phyloP scores from a whole-genome alignment of 306 rosid genomes.

The Aeschynomene evenia region DNA sequence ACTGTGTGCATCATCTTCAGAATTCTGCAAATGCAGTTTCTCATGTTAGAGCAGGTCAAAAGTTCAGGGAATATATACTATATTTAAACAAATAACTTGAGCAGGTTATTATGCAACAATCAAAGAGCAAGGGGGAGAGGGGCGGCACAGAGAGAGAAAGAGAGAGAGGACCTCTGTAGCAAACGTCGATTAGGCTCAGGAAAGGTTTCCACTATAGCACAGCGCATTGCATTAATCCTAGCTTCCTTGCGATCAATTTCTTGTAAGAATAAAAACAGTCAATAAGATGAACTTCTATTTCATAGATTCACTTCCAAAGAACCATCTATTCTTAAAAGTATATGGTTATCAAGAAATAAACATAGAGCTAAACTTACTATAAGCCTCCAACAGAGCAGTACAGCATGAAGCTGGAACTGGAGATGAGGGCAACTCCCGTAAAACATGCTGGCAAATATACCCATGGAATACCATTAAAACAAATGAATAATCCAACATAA shows the following conservation, averaged over 20 bases:
- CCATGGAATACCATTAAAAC: conserved; percentile 1
- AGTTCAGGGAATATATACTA: background rate
- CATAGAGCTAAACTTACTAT: conserved; percentile 62
- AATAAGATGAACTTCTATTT: conserved; percentile 15
- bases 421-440: conserved; percentile 96
- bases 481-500: conserved; percentile 20
- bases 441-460: conserved; percentile 80
- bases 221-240: conserved; percentile 80
- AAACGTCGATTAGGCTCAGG: conserved; percentile 97
- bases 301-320: conserved; percentile 8
- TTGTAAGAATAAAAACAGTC: conserved; percentile 33
- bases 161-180: conserved; percentile 67
- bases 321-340: conserved; percentile 4
- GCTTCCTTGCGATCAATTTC: conserved; percentile 94
- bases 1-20: conserved; percentile 92
- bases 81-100: background rate
- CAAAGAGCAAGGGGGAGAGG: background rate
- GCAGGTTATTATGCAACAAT: background rate
- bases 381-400: conserved; percentile 94
- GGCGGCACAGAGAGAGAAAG: background rate
- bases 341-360: conserved; percentile 11
- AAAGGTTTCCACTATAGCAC: conserved; percentile 86
- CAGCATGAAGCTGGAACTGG: conserved; percentile 99
- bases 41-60: background rate
- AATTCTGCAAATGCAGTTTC: conserved; percentile 50